A percentile compares a stretch with the other conserved stretches of the same genome.
These are phyloP conservation scores for Domatiomyces catenatus DNA, from an alignment of 2,329 filamentous ascomycete species.

Conservation along the genomic window DNA sequence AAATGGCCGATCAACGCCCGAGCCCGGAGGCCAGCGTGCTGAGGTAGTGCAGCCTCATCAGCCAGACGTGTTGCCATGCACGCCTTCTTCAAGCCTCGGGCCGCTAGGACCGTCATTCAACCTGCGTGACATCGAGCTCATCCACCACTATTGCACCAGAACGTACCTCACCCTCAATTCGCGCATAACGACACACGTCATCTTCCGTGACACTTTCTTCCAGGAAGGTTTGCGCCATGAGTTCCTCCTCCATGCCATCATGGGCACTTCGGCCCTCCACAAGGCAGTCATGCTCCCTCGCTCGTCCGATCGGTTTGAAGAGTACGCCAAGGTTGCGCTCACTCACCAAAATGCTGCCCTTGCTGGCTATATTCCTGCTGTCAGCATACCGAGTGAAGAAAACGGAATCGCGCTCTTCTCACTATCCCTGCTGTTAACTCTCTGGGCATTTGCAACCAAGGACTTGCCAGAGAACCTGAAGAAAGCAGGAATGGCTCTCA, in stretches of 20 bases:
- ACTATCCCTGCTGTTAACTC: conserved; percentile 14
- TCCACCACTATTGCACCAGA: conserved; percentile 30
- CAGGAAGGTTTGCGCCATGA: conserved; percentile 26
- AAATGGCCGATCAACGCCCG: conserved; percentile 8
- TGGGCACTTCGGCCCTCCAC: conserved; percentile 27
- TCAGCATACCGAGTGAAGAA: conserved; percentile 13
- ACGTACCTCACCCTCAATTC: conserved; percentile 21
- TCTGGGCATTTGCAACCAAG: conserved; percentile 16
- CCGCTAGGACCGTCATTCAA: neutral
- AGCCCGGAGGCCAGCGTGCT: conserved; percentile 4
- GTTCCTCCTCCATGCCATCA: conserved; percentile 28
- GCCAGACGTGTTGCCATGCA: conserved; percentile 1
- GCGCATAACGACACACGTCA: conserved; percentile 17
- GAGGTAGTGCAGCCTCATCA: conserved; percentile 1
- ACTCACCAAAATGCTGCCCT: conserved; percentile 16
- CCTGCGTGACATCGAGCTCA: conserved; percentile 29
- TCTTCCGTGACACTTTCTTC: conserved; percentile 29
- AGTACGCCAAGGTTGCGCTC: conserved; percentile 16
- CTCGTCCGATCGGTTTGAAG: conserved; percentile 12
- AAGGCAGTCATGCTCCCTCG: conserved; percentile 21
- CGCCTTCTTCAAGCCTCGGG: neutral
- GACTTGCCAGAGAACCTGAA: conserved; percentile 14
- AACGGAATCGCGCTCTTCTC: conserved; percentile 16
- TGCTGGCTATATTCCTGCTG: conserved; percentile 14
- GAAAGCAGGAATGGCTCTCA: conserved; percentile 11